These are phyloP conservation scores for Maudiozyma bulderi DNA, from an alignment of 805 yeast genomes.

Conservation along the genomic window DNA sequence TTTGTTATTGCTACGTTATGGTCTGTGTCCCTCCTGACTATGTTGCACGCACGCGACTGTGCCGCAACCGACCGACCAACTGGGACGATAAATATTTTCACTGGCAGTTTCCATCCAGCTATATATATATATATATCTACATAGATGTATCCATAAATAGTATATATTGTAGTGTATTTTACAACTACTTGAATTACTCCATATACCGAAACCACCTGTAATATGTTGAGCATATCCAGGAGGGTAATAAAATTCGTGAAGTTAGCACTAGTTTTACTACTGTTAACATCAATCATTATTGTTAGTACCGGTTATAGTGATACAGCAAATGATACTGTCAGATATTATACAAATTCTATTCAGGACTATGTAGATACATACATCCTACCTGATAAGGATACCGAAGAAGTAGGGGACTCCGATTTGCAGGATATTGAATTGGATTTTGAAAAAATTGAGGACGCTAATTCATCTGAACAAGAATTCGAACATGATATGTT, in stretches of 20 bases:
- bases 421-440: neutral
- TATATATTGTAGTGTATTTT: too few relatives aligned
- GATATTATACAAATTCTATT: neutral
- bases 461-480: neutral
- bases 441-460: neutral
- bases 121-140: too few relatives aligned
- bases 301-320: neutral
- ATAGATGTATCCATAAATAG: too few relatives aligned
- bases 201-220: too few relatives aligned
- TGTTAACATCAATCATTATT: neutral
- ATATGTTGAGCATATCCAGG: neutral
- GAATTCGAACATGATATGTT: slow-evolving; percentile 1
- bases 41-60: too few relatives aligned
- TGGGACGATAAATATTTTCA: too few relatives aligned
- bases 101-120: neutral
- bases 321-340: neutral
- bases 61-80: too few relatives aligned
- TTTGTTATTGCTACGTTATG: too few relatives aligned
- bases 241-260: neutral
- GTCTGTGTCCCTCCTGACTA: too few relatives aligned
- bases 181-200: too few relatives aligned
- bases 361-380: neutral
- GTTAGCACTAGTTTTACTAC: neutral
- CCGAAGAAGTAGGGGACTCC: neutral
- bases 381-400: neutral